Evolutionary conservation across 2,329 filamentous ascomycete genomes (phyloP).

Genomic region (Lanzia echinophila): DNA sequence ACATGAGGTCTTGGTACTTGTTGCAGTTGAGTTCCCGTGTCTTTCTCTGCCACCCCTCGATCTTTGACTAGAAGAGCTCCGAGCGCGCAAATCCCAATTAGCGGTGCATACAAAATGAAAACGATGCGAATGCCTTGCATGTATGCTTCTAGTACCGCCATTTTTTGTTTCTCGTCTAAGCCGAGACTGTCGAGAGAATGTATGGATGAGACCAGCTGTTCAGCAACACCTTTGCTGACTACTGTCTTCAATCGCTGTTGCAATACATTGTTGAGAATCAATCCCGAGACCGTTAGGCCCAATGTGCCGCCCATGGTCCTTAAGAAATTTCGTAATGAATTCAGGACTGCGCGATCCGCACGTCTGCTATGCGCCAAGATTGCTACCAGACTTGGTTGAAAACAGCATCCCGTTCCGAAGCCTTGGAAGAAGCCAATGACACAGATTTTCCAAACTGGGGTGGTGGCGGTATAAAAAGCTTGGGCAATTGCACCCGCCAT

Average conservation of each 20-base stretch:
- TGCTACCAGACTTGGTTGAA: constrained; percentile 21
- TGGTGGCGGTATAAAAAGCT: neutral
- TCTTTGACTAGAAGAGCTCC: neutral
- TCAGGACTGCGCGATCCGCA: constrained; percentile 27
- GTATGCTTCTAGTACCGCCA: constrained; percentile 19
- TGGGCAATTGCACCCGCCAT: neutral
- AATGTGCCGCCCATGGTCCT: constrained; percentile 25
- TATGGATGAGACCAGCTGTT: constrained; percentile 2
- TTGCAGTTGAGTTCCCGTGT: too few species aligned
- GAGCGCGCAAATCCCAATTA: constrained; percentile 1
- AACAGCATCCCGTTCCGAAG: neutral
- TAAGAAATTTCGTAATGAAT: constrained; percentile 26
- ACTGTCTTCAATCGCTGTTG: neutral
- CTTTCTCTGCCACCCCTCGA: constrained; percentile 2
- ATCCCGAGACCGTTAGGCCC: constrained; percentile 12
- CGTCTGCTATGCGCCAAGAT: constrained; percentile 22
- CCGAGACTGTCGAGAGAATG: neutral
- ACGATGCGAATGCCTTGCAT: constrained; percentile 23
- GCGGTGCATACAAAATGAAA: constrained; percentile 16
- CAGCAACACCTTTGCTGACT: neutral
- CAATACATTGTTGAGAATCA: constrained; percentile 10
- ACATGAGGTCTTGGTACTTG: too few species aligned
- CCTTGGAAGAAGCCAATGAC: constrained; percentile 1
- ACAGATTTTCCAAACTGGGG: neutral
- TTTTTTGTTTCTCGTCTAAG: neutral